Base-by-base conservation (phyloP, 2,329 filamentous ascomycete species). In the Chaetothyriales sp. region DNA sequence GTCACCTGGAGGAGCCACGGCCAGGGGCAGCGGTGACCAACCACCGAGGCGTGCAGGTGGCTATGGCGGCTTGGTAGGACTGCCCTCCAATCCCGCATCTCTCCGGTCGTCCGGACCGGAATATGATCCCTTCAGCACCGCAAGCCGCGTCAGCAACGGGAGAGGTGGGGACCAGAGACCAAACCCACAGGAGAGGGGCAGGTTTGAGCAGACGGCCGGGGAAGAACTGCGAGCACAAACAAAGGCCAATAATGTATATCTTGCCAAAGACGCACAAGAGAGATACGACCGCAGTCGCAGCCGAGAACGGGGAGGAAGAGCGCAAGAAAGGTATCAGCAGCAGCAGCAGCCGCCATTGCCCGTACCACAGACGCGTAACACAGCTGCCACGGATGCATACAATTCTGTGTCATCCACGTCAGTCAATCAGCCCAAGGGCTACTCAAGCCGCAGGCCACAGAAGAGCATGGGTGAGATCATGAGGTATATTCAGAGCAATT, bases 401-500 rank as follows among this genome's bases (percentile, higher is more conserved):
- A 39, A 39, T 39, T 15, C 45, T 25, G 26, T 19, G 12, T 10
- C 20, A 18, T 25, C 9, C 4, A 15, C 45, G 18, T 22, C 45
- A 18, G 26, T 19, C 8, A 26, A 2, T 18, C 20, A 20, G 20
- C 26, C 10, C 45, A 47, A 32, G 15, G 25, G 47, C 15, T 56
- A 59, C 47, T 57, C 55, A 5, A 49, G 55, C 18, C 52, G 55
- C 1, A 49, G 56, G 10, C 54, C 58, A 19, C 46, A 47, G 15
- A 60, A 60, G 48, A 53, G 50, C 43, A 60, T 60, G 58, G 58
- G 59, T 10, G 55, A 60, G 46, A 56, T 60, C 43, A 28, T 60
- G 47, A 55, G 50, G 25, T 56, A 85, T 59, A 95, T 98, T 62
- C 82, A 89, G 64, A 72, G 77, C 51, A 87, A 94, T 63, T 98